phyloP scores from a whole-genome alignment of 2,329 filamentous ascomycete genomes.

The Talaromyces islandicus region DNA sequence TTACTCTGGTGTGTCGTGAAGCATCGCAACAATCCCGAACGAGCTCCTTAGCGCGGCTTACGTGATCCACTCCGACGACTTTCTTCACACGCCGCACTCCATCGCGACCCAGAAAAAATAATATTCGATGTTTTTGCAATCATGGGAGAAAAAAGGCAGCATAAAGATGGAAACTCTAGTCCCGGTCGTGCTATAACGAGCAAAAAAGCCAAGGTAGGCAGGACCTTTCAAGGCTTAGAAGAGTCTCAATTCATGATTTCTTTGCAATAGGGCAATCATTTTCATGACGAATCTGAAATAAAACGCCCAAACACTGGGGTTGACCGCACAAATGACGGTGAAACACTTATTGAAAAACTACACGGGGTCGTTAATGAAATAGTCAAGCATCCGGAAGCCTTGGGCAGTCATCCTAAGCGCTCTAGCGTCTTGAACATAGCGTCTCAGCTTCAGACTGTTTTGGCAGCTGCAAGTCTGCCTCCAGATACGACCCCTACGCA shows the following conservation, averaged over 20 bases:
- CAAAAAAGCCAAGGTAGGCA: constrained; percentile 17
- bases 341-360: constrained; percentile 5
- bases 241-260: neutral
- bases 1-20: neutral
- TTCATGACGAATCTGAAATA: neutral
- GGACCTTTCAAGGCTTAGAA: neutral
- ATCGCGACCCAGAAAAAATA: neutral
- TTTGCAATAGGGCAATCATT: neutral
- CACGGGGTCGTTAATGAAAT: constrained; percentile 3
- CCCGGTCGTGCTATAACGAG: neutral
- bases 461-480: constrained; percentile 10
- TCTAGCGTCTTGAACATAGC: constrained; percentile 7
- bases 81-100: neutral
- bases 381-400: constrained; percentile 3
- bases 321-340: neutral
- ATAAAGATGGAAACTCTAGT: constrained; percentile 5
- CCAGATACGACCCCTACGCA: neutral
- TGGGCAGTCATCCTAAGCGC: constrained; percentile 1
- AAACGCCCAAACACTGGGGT: neutral
- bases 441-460: constrained; percentile 2
- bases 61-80: neutral
- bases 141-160: constrained; percentile 24
- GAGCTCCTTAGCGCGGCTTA: neutral
- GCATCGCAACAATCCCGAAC: neutral
- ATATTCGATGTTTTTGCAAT: neutral